Percentiles rank a stretch among this genome's conserved stretches.
phyloP scores from a whole-genome alignment of 2,329 filamentous ascomycete genomes.

The Ustilaginoidea virens region DNA sequence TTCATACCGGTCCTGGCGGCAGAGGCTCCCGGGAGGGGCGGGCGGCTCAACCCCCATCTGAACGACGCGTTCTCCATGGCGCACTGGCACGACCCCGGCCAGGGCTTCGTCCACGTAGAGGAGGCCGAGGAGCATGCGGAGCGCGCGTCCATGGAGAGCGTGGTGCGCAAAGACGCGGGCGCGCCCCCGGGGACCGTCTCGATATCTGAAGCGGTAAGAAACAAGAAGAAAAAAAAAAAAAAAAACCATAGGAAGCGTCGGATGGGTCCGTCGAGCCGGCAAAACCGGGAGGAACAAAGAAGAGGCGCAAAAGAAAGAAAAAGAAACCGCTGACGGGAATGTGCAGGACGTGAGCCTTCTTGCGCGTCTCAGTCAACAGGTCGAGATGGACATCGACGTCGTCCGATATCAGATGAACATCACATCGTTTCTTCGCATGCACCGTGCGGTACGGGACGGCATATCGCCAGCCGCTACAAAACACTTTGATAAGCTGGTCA shows the following conservation, averaged over 20 bases:
- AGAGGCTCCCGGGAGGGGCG: constrained; percentile 24
- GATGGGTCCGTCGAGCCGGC: too few relatives aligned
- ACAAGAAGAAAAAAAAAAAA: too few relatives aligned
- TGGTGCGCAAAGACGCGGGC: constrained; percentile 27
- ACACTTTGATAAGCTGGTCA: constrained; percentile 55
- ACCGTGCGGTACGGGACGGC: constrained; percentile 68
- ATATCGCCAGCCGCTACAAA: constrained; percentile 65
- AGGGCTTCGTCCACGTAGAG: constrained; percentile 64
- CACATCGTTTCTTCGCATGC: constrained; percentile 71
- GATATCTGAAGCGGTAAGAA: constrained; percentile 6
- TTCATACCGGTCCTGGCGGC: constrained; percentile 57
- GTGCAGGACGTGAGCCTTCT: constrained; percentile 42
- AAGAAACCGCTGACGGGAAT: too few relatives aligned
- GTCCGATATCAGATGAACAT: constrained; percentile 78
- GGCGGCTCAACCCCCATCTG: constrained; percentile 39
- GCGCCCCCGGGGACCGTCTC: background rate
- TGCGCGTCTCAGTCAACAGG: constrained; percentile 37
- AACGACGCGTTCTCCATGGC: constrained; percentile 82
- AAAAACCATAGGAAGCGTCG: too few relatives aligned
- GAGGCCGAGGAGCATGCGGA: constrained; percentile 27
- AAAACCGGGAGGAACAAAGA: too few relatives aligned
- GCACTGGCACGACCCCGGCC: constrained; percentile 60
- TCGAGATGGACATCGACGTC: constrained; percentile 60
- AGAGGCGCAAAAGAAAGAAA: too few relatives aligned
- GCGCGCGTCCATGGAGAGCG: constrained; percentile 26